Conservation (phyloP, 306 rosid genomes). For the Quercus engelmannii region DNA sequence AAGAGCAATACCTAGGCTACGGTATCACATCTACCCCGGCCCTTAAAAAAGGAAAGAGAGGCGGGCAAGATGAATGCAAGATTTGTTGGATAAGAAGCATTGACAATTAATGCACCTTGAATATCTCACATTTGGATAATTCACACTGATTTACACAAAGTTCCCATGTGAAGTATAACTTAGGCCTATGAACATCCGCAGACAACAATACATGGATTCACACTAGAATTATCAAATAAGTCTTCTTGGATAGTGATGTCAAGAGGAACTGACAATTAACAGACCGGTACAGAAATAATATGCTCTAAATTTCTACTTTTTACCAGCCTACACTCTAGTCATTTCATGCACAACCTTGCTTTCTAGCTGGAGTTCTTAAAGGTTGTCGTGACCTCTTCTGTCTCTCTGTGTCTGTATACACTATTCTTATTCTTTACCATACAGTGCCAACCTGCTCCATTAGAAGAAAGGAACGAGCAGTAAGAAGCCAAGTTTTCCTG, state of each 20-base stretch:
- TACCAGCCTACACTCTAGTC: too few species aligned
- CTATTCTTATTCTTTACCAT: not conserved
- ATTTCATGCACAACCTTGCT: not conserved
- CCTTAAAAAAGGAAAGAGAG: too few species aligned
- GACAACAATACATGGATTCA: not conserved
- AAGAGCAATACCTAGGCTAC: too few species aligned
- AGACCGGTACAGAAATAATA: too few species aligned
- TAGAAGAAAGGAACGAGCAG: conserved; percentile 8
- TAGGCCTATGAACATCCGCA: not conserved
- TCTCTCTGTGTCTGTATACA: not conserved
- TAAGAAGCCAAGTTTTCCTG: not conserved
- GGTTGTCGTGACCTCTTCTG: not conserved
- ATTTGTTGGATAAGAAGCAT: too few species aligned
- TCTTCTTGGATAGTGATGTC: too few species aligned
- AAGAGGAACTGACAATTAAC: not conserved
- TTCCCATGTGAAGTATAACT: not conserved
- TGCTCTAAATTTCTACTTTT: too few species aligned
- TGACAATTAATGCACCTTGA: too few species aligned
- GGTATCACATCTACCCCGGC: too few species aligned
- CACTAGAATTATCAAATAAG: not conserved
- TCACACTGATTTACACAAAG: not conserved
- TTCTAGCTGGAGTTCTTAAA: not conserved
- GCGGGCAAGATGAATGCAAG: too few species aligned
- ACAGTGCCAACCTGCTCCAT: conserved; percentile 1
- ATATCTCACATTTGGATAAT: not conserved